Conservation (phyloP, 2,329 filamentous ascomycete genomes). For the Penicillium griseofulvum region DNA sequence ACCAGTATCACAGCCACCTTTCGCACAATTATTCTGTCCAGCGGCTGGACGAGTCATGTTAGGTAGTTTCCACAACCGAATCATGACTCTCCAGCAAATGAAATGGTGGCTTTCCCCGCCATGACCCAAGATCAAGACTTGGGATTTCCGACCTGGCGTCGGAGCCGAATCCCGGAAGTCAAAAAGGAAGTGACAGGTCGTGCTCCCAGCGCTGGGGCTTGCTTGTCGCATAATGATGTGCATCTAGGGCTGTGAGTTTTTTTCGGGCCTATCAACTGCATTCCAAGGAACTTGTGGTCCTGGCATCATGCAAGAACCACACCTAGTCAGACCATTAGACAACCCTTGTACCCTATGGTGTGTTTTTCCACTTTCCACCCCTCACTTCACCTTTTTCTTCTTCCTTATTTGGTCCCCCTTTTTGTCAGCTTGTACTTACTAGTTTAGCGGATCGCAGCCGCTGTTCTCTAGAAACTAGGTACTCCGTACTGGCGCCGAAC, state of each 20-base stretch:
- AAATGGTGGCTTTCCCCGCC: constrained; percentile 2
- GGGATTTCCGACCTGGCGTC: not conserved
- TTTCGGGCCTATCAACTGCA: constrained; percentile 3
- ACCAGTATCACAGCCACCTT: not conserved
- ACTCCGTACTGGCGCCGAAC: not conserved
- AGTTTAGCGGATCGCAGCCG: not conserved
- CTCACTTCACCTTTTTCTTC: not conserved
- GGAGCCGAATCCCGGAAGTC: constrained; percentile 8
- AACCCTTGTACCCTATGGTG: not conserved
- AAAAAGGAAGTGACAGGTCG: constrained; percentile 10
- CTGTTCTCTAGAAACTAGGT: not conserved
- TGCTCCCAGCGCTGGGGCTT: constrained; percentile 1
- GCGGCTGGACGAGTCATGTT: not conserved
- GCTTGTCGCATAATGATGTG: constrained; percentile 10
- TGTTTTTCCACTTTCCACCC: not conserved
- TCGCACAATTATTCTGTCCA: not conserved
- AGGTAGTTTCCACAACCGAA: not conserved
- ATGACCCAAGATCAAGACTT: constrained; percentile 1
- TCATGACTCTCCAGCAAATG: not conserved
- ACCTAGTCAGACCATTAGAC: not conserved
- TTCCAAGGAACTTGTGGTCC: constrained; percentile 1
- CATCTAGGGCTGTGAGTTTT: constrained; percentile 2
- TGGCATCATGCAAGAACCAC: not conserved
- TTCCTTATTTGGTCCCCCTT: not conserved
- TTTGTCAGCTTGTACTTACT: not conserved